Conservation (phyloP, 257 asterid genomes). For the Solanum ahanhuiri region DNA sequence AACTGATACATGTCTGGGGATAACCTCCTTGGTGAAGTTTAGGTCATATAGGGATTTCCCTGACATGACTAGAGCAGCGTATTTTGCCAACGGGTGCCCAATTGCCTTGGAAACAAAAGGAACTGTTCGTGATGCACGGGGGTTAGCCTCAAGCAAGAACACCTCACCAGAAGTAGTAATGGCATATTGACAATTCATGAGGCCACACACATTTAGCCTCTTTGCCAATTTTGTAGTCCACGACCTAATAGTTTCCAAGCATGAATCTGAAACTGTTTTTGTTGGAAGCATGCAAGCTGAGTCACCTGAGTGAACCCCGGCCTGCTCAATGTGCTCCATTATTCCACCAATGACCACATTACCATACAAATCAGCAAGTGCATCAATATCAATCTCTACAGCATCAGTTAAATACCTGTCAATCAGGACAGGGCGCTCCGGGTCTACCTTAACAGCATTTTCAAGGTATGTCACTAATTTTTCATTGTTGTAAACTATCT, state of each 20-base stretch:
- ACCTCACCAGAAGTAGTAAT: constrained; percentile 77
- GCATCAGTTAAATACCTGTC: constrained; percentile 89
- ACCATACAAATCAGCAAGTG: constrained; percentile 70
- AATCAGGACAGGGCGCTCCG: constrained; percentile 85
- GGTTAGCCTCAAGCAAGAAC: constrained; percentile 90
- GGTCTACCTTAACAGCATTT: constrained; percentile 93
- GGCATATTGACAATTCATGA: constrained; percentile 95
- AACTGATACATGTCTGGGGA: constrained; percentile 76
- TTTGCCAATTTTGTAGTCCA: constrained; percentile 88
- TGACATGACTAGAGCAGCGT: constrained; percentile 93
- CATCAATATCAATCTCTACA: constrained; percentile 78
- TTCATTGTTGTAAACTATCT: constrained; percentile 90
- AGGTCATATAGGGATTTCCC: constrained; percentile 73
- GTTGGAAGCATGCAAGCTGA: constrained; percentile 98
- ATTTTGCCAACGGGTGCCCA: constrained; percentile 91
- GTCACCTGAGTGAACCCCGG: constrained; percentile 96
- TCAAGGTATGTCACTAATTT: constrained; percentile 70
- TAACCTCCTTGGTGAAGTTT: constrained; percentile 67
- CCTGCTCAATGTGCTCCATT: constrained; percentile 99
- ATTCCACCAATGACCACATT: constrained; percentile 97
- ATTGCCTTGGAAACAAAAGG: constrained; percentile 97
- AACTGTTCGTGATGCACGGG: constrained; percentile 91
- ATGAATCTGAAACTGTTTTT: constrained; percentile 49
- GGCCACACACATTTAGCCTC: constrained; percentile 70
- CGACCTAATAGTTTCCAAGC: constrained; percentile 66